These are phyloP conservation scores for Sphagnum magellanicum DNA, from an alignment of 228 moss, liverwort and hornwort species.

Conservation along the genomic window DNA sequence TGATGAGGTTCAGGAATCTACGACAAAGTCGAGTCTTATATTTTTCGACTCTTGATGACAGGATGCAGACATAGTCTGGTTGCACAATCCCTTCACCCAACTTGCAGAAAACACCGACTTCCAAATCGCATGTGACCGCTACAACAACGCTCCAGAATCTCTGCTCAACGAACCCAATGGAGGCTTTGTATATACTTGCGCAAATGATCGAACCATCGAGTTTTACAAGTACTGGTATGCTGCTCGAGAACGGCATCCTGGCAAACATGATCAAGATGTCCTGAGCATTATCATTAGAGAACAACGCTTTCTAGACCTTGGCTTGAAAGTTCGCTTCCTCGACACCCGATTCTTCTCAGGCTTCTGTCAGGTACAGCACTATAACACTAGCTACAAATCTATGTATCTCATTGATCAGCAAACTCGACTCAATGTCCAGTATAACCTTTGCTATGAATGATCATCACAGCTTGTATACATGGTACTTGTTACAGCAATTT, in stretches of 20 bases:
- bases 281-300: conserved; percentile 62
- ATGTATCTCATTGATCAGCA: too few species aligned
- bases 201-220: conserved; percentile 30
- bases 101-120: conserved; percentile 34
- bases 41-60: conserved; percentile 8
- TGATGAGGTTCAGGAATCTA: neutral
- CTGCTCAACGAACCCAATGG: conserved; percentile 29
- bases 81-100: conserved; percentile 40
- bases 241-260: conserved; percentile 16
- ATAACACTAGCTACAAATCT: too few species aligned
- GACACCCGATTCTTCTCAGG: conserved; percentile 72
- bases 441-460: too few species aligned
- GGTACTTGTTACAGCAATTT: too few species aligned
- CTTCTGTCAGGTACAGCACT: conserved; percentile 60
- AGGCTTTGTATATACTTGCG: conserved; percentile 49
- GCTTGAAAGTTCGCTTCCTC: conserved; percentile 66
- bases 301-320: conserved; percentile 40
- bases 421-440: too few species aligned
- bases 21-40: neutral
- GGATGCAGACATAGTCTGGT: conserved; percentile 68
- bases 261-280: conserved; percentile 55
- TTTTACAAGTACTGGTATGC: conserved; percentile 49
- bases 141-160: conserved; percentile 27
- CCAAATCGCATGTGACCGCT: conserved; percentile 55
- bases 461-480: neutral